These are phyloP conservation scores for Graphilbum fragrans DNA, from an alignment of 2,329 filamentous ascomycete species.

Conservation along the genomic window DNA sequence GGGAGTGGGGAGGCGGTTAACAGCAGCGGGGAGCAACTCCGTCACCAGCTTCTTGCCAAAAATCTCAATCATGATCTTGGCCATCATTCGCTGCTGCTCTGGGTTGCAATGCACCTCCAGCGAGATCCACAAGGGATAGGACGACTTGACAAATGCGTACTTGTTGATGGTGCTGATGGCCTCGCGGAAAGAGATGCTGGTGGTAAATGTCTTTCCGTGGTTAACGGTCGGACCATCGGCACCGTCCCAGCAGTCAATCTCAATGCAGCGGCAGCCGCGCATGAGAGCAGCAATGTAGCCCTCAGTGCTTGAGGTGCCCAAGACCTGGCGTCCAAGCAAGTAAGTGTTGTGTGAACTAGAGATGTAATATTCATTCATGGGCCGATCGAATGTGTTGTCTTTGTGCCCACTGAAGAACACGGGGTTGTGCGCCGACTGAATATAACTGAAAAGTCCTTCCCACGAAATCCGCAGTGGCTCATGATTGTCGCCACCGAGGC, in stretches of 20 bases:
- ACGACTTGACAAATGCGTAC: constrained; percentile 82
- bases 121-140: constrained; percentile 84
- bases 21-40: constrained; percentile 58
- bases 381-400: constrained; percentile 59
- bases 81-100: constrained; percentile 77
- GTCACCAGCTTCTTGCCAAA: constrained; percentile 73
- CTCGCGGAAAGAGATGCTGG: constrained; percentile 77
- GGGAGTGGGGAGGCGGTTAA: constrained; percentile 65
- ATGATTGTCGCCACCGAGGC: neutral
- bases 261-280: constrained; percentile 85
- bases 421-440: constrained; percentile 63
- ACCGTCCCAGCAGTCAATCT: constrained; percentile 98
- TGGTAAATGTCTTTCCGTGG: constrained; percentile 83
- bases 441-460: constrained; percentile 63
- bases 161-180: constrained; percentile 89
- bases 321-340: constrained; percentile 79
- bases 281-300: constrained; percentile 85
- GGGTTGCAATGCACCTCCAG: constrained; percentile 88
- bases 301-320: constrained; percentile 83
- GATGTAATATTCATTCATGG: constrained; percentile 94
- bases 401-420: constrained; percentile 50
- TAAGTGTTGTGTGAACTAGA: constrained; percentile 99
- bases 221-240: constrained; percentile 80
- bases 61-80: constrained; percentile 72
- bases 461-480: constrained; percentile 49